phyloP scores from a whole-genome alignment of 169 alveolate species.

The Plasmodium berghei region DNA sequence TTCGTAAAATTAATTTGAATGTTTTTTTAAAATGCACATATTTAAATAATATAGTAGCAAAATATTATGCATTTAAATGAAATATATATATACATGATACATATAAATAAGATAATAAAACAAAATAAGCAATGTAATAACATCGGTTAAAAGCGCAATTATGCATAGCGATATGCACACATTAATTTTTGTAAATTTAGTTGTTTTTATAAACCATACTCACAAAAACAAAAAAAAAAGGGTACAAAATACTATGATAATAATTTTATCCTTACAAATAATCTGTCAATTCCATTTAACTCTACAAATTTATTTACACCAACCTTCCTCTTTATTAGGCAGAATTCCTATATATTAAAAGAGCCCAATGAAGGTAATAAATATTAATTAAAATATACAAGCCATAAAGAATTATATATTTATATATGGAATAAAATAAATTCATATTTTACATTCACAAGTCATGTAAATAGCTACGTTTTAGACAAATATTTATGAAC shows the following conservation, averaged over 20 bases:
- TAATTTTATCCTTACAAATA: neutral
- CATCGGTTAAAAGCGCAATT: no score
- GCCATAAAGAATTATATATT: conserved; percentile 7
- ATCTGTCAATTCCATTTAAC: neutral
- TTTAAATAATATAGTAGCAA: neutral
- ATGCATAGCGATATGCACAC: no score
- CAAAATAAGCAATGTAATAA: neutral
- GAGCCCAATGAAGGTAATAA: conserved; percentile 38
- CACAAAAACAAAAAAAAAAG: neutral
- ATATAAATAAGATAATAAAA: neutral
- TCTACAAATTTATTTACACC: conserved; percentile 3
- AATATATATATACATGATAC: conserved; percentile 17
- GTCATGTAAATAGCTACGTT: neutral
- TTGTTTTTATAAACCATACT: neutral
- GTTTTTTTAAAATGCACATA: neutral
- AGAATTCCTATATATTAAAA: conserved; percentile 48
- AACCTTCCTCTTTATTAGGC: conserved; percentile 47
- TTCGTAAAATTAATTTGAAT: conserved; percentile 18
- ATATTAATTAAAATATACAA: conserved; percentile 4
- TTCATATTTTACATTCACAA: neutral
- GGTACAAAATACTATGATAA: neutral
- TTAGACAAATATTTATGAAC: conserved; percentile 3
- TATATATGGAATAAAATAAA: neutral
- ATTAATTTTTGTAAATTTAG: no score
- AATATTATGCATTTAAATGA: neutral